Conservation (phyloP, 768 basidiomycete genomes). For the Hericium coralloides region DNA sequence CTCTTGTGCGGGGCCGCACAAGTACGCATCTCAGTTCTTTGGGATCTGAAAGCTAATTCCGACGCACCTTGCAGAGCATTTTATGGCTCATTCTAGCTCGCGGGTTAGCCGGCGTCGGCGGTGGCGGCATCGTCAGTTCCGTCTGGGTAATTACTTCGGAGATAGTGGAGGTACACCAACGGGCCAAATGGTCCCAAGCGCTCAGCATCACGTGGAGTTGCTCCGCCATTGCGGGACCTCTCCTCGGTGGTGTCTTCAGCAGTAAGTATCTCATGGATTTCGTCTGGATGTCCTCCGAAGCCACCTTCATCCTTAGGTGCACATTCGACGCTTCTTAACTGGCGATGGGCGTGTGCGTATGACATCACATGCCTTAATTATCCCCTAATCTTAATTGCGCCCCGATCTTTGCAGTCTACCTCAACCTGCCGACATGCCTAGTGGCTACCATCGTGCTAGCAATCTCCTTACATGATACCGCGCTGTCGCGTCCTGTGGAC, state of each 20-base stretch:
- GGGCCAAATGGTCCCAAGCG: slow-evolving; percentile 81
- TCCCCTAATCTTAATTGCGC: slow-evolving; percentile 9
- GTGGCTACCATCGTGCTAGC: slow-evolving; percentile 48
- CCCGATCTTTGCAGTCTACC: slow-evolving; percentile 45
- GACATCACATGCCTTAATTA: slow-evolving; percentile 4
- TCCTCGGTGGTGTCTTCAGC: slow-evolving; percentile 79
- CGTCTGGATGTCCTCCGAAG: neutral
- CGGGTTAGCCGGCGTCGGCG: slow-evolving; percentile 67
- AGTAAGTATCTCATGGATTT: slow-evolving; percentile 31
- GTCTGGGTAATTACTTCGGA: slow-evolving; percentile 87
- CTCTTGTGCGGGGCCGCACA: slow-evolving; percentile 67
- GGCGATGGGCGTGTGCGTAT: slow-evolving; percentile 82
- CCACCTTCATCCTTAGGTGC: slow-evolving; percentile 6
- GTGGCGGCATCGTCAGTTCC: slow-evolving; percentile 76
- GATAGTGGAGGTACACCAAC: slow-evolving; percentile 59
- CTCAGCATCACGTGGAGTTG: slow-evolving; percentile 82
- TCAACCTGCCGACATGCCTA: slow-evolving; percentile 72
- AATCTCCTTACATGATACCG: slow-evolving; percentile 51
- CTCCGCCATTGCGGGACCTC: slow-evolving; percentile 75
- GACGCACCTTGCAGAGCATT: slow-evolving; percentile 30
- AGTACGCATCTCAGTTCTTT: slow-evolving; percentile 30
- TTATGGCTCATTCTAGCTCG: slow-evolving; percentile 62
- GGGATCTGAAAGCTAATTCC: slow-evolving; percentile 4
- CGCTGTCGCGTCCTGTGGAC: slow-evolving; percentile 33
- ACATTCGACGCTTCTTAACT: slow-evolving; percentile 33